Evolutionary conservation across 2,329 filamentous ascomycete species (phyloP).

Genomic region (Penicillium sp.): DNA sequence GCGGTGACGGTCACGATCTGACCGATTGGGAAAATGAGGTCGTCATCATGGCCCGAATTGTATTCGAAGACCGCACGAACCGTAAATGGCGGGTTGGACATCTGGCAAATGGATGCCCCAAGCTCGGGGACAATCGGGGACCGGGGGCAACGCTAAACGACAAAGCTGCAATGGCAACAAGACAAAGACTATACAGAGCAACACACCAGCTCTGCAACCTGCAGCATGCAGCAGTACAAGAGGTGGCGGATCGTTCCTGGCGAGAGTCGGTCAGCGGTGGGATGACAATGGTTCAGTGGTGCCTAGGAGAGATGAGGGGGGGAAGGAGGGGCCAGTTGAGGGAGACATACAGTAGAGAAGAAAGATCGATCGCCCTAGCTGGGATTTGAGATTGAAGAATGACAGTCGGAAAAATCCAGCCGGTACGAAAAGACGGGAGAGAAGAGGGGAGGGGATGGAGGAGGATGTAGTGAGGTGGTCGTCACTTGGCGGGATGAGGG

Average conservation of each 20-base stretch:
- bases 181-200: constrained; percentile 17
- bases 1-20: constrained; percentile 93
- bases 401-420: constrained; percentile 7
- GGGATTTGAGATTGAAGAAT: constrained; percentile 7
- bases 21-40: constrained; percentile 76
- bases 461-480: constrained; percentile 22
- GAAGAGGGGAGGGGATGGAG: constrained; percentile 6
- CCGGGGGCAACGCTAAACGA: constrained; percentile 19
- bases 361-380: constrained; percentile 7
- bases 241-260: constrained; percentile 20
- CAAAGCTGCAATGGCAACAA: constrained; percentile 11
- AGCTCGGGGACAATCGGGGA: constrained; percentile 23
- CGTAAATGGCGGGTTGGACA: constrained; percentile 71
- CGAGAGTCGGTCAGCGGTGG: constrained; percentile 25
- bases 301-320: constrained; percentile 23
- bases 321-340: constrained; percentile 7
- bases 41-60: constrained; percentile 84
- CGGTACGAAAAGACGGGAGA: constrained; percentile 4
- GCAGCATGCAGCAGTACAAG: constrained; percentile 18
- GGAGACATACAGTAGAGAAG: constrained; percentile 11
- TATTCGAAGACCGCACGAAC: constrained; percentile 97
- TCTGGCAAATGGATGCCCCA: constrained; percentile 43
- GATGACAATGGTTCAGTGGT: constrained; percentile 23
- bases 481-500: constrained; percentile 31
- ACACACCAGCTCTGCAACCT: constrained; percentile 20